Evolutionary conservation across 805 yeast genomes (phyloP), one percentile per base, ranked within the genome.

Genomic region (Yamadazyma sp.): DNA sequence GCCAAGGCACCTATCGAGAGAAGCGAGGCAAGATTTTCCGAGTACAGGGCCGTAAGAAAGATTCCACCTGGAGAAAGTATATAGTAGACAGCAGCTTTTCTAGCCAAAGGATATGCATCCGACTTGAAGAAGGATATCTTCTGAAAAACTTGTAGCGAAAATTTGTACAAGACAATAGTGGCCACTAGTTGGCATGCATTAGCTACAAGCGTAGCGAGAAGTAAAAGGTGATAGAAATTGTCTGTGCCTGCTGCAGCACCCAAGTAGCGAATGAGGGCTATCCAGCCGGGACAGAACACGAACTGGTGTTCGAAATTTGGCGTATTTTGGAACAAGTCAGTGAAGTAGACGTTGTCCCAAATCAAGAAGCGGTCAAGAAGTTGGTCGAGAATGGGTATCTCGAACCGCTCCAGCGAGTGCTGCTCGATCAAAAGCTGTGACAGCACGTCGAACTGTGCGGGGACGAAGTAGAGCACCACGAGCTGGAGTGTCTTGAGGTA

Each of bases 311-410:
- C 98, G 59, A 70, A 90, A n/a, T 62, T 56, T 11, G 62, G 57
- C 0, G 73, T 78, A 11, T 73, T 57, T 7, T 59, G 54, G 22
- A 84, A 77, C 38, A 81, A 56, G 30, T 80, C 77, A 11, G 75
- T 57, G 52, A 84, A 89, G 58, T 81, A 89, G 0, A 89, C 93
- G 1, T 82, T 71, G 57, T 91, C 99, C 98, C 98, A 91, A 3
- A 80, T 71, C 17, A 85, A 62, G 4, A 87, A 65, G 38, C 75
- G 78, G 36, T 74, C 67, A 35, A 78, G 52, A 1, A 78, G 12
- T 14, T 24, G 20, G 20, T 32, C 29, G 9, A 28, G n/a, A 13
- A 28, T 22, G 13, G 30, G 27, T 13, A 17, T 3, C 6, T 12
- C 15, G 5, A 32, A 19, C 13, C 19, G 18, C 11, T 35, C 32